Conservation (phyloP, 2,329 filamentous ascomycete genomes). For the Orbilia oligospora region DNA sequence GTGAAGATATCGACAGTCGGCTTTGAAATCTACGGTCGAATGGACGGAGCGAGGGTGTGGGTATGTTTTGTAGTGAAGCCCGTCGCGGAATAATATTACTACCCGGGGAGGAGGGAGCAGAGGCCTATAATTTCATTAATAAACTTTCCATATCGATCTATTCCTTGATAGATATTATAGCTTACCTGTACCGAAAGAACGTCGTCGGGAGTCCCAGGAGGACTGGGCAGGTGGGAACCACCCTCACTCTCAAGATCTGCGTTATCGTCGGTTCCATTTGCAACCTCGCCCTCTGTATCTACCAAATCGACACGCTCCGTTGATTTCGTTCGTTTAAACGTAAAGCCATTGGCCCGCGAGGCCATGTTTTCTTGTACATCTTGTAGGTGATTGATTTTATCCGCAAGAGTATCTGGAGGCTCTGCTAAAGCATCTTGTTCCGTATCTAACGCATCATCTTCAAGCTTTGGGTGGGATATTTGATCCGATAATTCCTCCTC, state of each 20-base stretch:
- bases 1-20: conserved; percentile 76
- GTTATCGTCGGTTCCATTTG: conserved; percentile 57
- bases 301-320: conserved; percentile 43
- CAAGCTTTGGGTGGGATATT: conserved; percentile 14
- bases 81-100: conserved; percentile 79
- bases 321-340: conserved; percentile 55
- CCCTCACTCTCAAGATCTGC: conserved; percentile 56
- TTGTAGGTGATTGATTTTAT: conserved; percentile 40
- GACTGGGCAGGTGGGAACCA: conserved; percentile 61
- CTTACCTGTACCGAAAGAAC: conserved; percentile 84
- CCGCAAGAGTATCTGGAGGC: conserved; percentile 46
- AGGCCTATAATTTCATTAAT: conserved; percentile 70
- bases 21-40: conserved; percentile 97
- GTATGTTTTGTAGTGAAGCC: conserved; percentile 71
- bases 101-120: conserved; percentile 76
- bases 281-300: conserved; percentile 28
- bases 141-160: conserved; percentile 61
- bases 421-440: conserved; percentile 36
- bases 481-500: conserved; percentile 46
- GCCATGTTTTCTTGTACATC: conserved; percentile 17
- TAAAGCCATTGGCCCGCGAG: conserved; percentile 51
- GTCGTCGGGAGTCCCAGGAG: conserved; percentile 73
- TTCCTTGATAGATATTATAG: conserved; percentile 38
- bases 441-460: conserved; percentile 11
- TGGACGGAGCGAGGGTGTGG: conserved; percentile 86